Evolutionary conservation across 306 rosid genomes (phyloP).

Genomic region (Vicia villosa): DNA sequence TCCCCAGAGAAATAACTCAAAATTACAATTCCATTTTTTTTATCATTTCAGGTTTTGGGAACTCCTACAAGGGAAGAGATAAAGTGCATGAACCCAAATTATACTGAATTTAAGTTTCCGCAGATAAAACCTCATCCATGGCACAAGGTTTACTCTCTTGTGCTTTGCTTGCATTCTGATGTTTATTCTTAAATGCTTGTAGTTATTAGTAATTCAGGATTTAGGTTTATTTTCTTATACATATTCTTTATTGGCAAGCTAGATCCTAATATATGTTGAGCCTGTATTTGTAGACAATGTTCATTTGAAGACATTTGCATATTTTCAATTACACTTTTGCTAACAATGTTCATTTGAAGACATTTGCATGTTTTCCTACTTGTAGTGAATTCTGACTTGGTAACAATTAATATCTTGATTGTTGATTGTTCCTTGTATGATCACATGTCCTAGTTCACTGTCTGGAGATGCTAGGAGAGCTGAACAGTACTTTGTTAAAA

Average conservation of each 20-base stretch:
- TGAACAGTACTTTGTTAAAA: not conserved
- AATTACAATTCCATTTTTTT: slow-evolving; percentile 14
- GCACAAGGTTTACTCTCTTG: slow-evolving; percentile 73
- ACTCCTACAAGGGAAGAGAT: slow-evolving; percentile 99
- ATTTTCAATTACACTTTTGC: not conserved
- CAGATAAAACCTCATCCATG: slow-evolving; percentile 99
- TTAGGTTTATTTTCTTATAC: slow-evolving; percentile 24
- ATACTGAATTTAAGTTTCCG: slow-evolving; percentile 95
- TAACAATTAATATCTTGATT: slow-evolving; percentile 16
- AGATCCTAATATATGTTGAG: slow-evolving; percentile 14
- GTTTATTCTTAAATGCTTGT: slow-evolving; percentile 18
- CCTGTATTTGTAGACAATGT: not conserved
- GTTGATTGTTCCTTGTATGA: slow-evolving; percentile 1
- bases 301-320: slow-evolving; percentile 26
- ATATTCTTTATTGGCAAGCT: slow-evolving; percentile 19
- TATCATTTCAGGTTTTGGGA: slow-evolving; percentile 77
- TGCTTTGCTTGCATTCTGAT: slow-evolving; percentile 27
- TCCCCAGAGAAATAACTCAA: not conserved
- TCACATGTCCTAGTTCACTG: not conserved
- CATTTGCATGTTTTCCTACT: slow-evolving; percentile 21
- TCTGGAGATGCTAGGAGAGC: slow-evolving; percentile 11
- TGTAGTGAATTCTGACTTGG: not conserved
- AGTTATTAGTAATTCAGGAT: slow-evolving; percentile 16
- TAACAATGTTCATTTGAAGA: not conserved
- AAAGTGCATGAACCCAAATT: slow-evolving; percentile 99